A percentile compares a stretch with the other conserved stretches of the same genome.
Evolutionary conservation across 176 grass and related monocot genomes (phyloP).

Genomic region (Triticum dicoccoides): DNA sequence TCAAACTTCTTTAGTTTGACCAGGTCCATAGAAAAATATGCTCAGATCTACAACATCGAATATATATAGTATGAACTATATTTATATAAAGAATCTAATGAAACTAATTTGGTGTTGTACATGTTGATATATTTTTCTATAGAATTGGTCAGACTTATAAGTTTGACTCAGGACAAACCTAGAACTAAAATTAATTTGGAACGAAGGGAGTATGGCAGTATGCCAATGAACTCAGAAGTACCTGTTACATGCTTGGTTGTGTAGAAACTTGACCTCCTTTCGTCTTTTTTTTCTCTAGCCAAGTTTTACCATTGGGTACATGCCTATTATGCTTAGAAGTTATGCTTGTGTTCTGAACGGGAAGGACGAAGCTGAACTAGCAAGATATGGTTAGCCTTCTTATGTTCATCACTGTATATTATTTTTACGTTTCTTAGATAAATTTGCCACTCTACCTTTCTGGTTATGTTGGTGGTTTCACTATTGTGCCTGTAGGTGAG

Average conservation of each 20-base stretch:
- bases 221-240: neutral
- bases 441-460: neutral
- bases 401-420: neutral
- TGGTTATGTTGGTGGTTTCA: constrained; percentile 16
- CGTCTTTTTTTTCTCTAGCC: constrained; percentile 15
- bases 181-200: too few species aligned
- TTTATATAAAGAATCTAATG: neutral
- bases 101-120: too few species aligned
- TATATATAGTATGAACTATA: neutral
- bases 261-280: neutral
- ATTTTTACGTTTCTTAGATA: neutral
- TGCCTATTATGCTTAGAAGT: constrained; percentile 95
- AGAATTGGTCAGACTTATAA: neutral
- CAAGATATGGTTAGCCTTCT: constrained; percentile 57
- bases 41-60: neutral
- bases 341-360: constrained; percentile 57
- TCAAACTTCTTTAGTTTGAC: neutral
- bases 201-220: neutral
- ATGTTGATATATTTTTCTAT: neutral
- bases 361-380: constrained; percentile 81
- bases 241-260: neutral
- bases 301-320: constrained; percentile 55
- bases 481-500: constrained; percentile 54
- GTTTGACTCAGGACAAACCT: neutral
- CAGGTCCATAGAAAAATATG: neutral